A percentile compares a stretch with the other conserved stretches of the same genome.
phyloP scores from a whole-genome alignment of 495 filamentous ascomycete genomes.

The Tuber aestivum region DNA sequence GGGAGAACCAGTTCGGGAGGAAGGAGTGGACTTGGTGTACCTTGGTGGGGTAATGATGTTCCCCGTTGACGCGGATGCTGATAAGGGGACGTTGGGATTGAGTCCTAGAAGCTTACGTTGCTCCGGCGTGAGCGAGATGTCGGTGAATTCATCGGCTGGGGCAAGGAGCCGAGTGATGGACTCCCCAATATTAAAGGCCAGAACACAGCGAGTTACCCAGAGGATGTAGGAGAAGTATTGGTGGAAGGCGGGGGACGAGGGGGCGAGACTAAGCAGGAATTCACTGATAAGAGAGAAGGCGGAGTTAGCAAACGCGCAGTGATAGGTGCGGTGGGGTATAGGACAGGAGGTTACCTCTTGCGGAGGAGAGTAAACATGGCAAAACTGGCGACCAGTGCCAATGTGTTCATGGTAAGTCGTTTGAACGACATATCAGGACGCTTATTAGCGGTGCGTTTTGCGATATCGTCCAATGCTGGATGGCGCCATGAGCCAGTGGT shows the following conservation, averaged over 20 bases:
- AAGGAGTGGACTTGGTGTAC: conserved; percentile 67
- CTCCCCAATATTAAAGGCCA: conserved; percentile 59
- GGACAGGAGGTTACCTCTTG: conserved; percentile 43
- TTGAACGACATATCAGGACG: conserved; percentile 61
- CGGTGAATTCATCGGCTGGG: conserved; percentile 70
- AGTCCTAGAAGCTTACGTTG: conserved; percentile 82
- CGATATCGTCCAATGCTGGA: conserved; percentile 72
- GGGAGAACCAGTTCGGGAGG: conserved; percentile 49
- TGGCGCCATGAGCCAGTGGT: conserved; percentile 81
- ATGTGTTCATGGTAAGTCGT: conserved; percentile 59
- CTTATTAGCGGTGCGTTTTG: conserved; percentile 62
- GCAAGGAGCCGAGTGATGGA: conserved; percentile 65
- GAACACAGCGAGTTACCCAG: conserved; percentile 52
- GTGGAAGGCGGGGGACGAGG: conserved; percentile 45
- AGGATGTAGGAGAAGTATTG: conserved; percentile 44
- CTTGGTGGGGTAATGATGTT: conserved; percentile 74
- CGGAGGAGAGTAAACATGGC: conserved; percentile 26
- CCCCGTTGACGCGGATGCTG: conserved; percentile 51
- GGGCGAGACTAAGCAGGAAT: conserved; percentile 27
- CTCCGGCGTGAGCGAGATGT: conserved; percentile 84
- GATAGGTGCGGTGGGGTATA: conserved; percentile 20
- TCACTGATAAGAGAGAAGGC: conserved; percentile 21
- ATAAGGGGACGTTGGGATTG: conserved; percentile 59
- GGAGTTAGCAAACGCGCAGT: conserved; percentile 14
- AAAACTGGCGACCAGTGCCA: conserved; percentile 50